A percentile compares a stretch with the other conserved stretches of the same genome.
These are phyloP conservation scores for Coriaria nepalensis DNA, from an alignment of 306 rosid genomes.

Conservation along the genomic window DNA sequence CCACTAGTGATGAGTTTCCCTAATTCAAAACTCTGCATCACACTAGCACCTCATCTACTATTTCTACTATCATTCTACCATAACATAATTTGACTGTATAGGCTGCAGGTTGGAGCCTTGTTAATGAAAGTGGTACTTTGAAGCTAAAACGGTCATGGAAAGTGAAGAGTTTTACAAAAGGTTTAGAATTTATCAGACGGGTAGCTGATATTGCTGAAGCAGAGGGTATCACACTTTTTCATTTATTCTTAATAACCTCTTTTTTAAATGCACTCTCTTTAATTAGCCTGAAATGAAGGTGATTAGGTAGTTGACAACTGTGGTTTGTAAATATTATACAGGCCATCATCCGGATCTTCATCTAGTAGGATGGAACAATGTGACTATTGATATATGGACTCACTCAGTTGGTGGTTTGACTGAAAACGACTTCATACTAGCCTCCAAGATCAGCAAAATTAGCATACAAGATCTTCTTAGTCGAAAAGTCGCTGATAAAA, in stretches of 20 bases:
- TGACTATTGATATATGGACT: constrained; percentile 73
- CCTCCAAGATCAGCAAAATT: constrained; percentile 58
- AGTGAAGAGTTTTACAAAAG: constrained; percentile 73
- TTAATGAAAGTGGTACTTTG: constrained; percentile 40
- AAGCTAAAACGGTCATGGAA: constrained; percentile 56
- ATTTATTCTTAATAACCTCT: too few species aligned
- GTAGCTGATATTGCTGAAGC: constrained; percentile 77
- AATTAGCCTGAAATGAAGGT: too few species aligned
- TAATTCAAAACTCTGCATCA: too few species aligned
- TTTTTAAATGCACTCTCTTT: too few species aligned
- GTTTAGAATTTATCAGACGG: constrained; percentile 55
- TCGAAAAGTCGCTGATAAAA: constrained; percentile 18
- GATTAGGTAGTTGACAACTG: background rate
- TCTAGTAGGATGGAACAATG: constrained; percentile 81
- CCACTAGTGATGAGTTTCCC: too few species aligned
- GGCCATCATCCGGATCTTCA: constrained; percentile 98
- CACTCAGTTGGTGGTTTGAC: constrained; percentile 85
- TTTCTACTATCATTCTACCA: too few species aligned
- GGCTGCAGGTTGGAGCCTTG: constrained; percentile 62
- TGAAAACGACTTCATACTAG: constrained; percentile 86
- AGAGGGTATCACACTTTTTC: constrained; percentile 30
- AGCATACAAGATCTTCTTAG: constrained; percentile 40
- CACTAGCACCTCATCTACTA: too few species aligned
- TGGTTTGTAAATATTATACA: constrained; percentile 9
- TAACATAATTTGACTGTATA: background rate